Percentiles rank a stretch among this genome's conserved stretches.
phyloP scores from a whole-genome alignment of 2,329 filamentous ascomycete species.

The Phyllosticta capitalensis region DNA sequence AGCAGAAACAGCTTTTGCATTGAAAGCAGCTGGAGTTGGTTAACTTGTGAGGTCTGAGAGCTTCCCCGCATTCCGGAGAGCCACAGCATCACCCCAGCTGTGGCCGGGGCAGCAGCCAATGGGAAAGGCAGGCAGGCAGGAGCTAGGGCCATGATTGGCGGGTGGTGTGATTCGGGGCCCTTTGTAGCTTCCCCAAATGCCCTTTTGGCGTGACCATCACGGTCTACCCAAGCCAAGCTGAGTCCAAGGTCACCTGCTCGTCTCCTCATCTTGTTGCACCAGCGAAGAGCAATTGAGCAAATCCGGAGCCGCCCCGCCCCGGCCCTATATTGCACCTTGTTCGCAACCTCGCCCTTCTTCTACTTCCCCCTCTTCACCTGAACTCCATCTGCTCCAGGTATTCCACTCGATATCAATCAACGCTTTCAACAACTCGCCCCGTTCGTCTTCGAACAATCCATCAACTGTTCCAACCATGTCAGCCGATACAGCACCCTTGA shows the following conservation, averaged over 20 bases:
- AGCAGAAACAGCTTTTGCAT: neutral
- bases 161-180: conserved; percentile 8
- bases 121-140: neutral
- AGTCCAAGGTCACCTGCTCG: conserved; percentile 9
- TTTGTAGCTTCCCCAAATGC: neutral
- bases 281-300: neutral
- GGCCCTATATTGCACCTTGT: conserved; percentile 10
- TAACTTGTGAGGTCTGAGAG: neutral
- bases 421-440: conserved; percentile 1
- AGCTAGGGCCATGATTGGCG: conserved; percentile 8
- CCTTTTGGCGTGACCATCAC: neutral
- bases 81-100: conserved; percentile 3
- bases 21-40: neutral
- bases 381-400: neutral
- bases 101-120: conserved; percentile 1
- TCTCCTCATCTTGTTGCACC: conserved; percentile 12
- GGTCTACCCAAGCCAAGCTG: neutral
- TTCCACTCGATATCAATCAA: neutral
- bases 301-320: conserved; percentile 5
- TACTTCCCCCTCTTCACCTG: neutral
- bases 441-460: neutral
- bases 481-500: conserved; percentile 10
- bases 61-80: conserved; percentile 9
- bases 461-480: conserved; percentile 6
- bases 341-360: conserved; percentile 3